Evolutionary conservation across 2,329 filamentous ascomycete species (phyloP), one percentile per base, ranked within the genome.

Genomic region (Ascocoryne sarcoides): DNA sequence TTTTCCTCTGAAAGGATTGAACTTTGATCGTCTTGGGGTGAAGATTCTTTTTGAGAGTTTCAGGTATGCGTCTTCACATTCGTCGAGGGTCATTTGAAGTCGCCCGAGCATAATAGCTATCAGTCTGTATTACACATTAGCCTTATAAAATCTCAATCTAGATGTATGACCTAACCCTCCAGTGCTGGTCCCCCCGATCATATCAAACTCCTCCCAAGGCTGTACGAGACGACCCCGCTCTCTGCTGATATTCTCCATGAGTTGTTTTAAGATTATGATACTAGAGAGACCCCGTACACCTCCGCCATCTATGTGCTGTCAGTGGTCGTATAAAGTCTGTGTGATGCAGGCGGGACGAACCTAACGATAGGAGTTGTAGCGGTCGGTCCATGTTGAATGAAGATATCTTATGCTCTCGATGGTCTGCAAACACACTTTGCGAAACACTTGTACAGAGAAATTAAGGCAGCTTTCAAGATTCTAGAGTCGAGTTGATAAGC

Each of bases 61-160:
- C 1, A 39, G 23, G 20, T 70, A 71, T 4, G 57, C 61, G 3
- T 53, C 42, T 16, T 69, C 59, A 20, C 66, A 68, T 23, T 69
- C 62, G 18, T 57, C 47, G 5, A 67, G 60, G 14, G 60, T 60
- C 65, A 71, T 67, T 23, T 62, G 50, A 1, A 72, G 54, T 3
- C 65, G 60, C 2, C 67, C 66, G 3, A 71, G 59, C 60, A 71
- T 65, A 18, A 71, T 62, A 4, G 68, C 66, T 8, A 70, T 64
- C 4, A 70, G 51, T 0, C 66, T 40, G n/a, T n/a, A 23, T 4
- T n/a, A 3, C 26, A 19, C 3, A 21, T 32, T 17, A 40, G 31
- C 18, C 10, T 18, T 18, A 3, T 10, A 2, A n/a, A 12, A 7
- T 19, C 14, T 28, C 5, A 16, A 18, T 69, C 40, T 18, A 7